Evolutionary conservation across 106 monocot genomes (phyloP).

Genomic region (Dendrobium catenatum): DNA sequence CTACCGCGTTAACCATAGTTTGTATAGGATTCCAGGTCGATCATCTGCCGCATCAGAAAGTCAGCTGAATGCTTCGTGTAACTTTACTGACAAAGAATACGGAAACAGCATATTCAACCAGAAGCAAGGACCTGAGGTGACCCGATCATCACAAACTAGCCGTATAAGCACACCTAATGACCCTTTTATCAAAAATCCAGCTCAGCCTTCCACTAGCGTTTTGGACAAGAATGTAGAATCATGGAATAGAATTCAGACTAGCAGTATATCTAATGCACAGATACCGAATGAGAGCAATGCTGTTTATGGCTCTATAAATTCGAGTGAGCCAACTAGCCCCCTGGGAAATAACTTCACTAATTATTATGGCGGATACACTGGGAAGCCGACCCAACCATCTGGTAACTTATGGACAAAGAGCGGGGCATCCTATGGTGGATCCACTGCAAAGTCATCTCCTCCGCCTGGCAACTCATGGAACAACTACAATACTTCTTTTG

Average conservation of each 20-base stretch:
- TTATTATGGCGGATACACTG: not conserved
- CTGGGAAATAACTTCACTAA: not conserved
- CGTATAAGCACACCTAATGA: not conserved
- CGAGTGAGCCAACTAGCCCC: not conserved
- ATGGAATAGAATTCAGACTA: not conserved
- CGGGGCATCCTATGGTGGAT: not conserved
- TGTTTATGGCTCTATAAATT: not conserved
- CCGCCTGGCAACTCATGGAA: not conserved
- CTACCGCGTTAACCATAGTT: constrained; percentile 26
- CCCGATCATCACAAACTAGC: not conserved
- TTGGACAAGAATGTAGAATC: not conserved
- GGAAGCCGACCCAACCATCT: not conserved
- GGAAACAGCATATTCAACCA: not conserved
- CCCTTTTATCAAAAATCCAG: not conserved
- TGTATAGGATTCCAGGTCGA: constrained; percentile 71
- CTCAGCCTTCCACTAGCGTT: not conserved
- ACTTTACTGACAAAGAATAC: not conserved
- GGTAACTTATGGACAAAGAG: constrained; percentile 9
- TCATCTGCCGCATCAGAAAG: constrained; percentile 20
- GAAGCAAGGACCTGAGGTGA: not conserved
- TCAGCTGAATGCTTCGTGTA: not conserved
- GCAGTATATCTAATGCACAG: not conserved
- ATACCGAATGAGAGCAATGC: not conserved
- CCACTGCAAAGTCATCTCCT: not conserved
- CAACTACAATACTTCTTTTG: not conserved